Percentiles rank a stretch among this genome's conserved stretches.
phyloP scores from a whole-genome alignment of 768 basidiomycete genomes.

The Trametes villosa region DNA sequence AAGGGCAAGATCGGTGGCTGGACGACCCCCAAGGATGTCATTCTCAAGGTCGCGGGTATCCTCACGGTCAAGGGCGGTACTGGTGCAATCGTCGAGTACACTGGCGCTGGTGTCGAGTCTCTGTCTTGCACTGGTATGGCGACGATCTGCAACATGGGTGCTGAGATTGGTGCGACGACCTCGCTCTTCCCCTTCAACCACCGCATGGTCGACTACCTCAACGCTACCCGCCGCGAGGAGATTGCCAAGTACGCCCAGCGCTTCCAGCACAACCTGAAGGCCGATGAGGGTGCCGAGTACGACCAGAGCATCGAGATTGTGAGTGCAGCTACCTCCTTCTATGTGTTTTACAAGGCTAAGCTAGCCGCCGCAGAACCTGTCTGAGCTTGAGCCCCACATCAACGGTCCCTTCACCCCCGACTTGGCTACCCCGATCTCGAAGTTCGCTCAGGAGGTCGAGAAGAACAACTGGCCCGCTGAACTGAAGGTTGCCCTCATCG shows the following conservation, averaged over 20 bases:
- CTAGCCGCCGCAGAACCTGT: constrained; percentile 67
- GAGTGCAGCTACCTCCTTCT: constrained; percentile 34
- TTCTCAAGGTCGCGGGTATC: constrained; percentile 98
- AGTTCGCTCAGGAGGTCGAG: constrained; percentile 90
- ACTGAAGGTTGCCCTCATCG: constrained; percentile 96
- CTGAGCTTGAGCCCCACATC: constrained; percentile 97
- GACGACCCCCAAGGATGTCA: constrained; percentile 99
- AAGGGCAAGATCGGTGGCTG: constrained; percentile 95
- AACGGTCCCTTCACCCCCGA: constrained; percentile 99
- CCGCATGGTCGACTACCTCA: constrained; percentile 92
- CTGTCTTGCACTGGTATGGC: constrained; percentile 99
- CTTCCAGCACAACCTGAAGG: constrained; percentile 89
- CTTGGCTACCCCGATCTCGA: constrained; percentile 96
- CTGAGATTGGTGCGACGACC: constrained; percentile 98
- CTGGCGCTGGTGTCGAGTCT: constrained; percentile 91
- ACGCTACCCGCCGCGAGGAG: constrained; percentile 89
- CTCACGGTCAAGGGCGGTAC: constrained; percentile 99
- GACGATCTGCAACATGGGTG: constrained; percentile 99
- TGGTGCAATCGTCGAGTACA: constrained; percentile 98
- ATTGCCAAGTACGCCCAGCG: constrained; percentile 88
- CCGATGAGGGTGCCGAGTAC: constrained; percentile 89
- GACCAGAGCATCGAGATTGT: constrained; percentile 94
- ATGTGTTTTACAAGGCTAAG: too few species aligned
- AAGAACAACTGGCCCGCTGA: constrained; percentile 97
- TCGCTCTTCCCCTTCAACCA: constrained; percentile 98